These are phyloP conservation scores for Osmozyma mogii DNA, from an alignment of 805 yeast species.

Conservation along the genomic window DNA sequence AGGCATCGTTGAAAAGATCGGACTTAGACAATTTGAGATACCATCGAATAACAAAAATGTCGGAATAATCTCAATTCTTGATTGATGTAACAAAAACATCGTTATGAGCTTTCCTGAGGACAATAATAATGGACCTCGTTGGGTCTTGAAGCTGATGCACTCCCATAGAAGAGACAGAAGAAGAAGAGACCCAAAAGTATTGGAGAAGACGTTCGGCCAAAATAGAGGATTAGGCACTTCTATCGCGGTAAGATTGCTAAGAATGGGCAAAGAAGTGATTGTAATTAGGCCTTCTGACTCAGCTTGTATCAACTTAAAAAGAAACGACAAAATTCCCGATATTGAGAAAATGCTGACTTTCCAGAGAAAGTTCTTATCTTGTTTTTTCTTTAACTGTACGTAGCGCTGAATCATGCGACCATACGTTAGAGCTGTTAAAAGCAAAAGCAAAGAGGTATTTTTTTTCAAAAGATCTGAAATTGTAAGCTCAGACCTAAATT, in stretches of 20 bases:
- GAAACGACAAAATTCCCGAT: constrained; percentile 26
- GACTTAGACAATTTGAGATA: constrained; percentile 16
- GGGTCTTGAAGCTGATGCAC: no score
- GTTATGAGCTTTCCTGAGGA: constrained; percentile 24
- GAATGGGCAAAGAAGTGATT: no score
- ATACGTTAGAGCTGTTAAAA: constrained; percentile 35
- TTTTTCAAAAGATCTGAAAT: constrained; percentile 36
- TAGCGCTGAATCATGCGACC: constrained; percentile 12
- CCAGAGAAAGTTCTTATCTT: constrained; percentile 22
- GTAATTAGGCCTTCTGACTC: no score
- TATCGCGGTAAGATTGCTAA: constrained; percentile 47
- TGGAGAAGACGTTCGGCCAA: constrained; percentile 18
- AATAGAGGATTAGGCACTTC: constrained; percentile 46
- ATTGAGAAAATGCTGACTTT: constrained; percentile 11
- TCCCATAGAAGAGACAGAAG: constrained; percentile 19
- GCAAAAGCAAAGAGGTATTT: constrained; percentile 38
- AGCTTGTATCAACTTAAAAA: constrained; percentile 52
- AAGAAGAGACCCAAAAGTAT: constrained; percentile 18
- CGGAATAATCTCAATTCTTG: constrained; percentile 49
- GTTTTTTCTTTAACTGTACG: no score
- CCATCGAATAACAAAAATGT: constrained; percentile 34
- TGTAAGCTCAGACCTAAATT: constrained; percentile 38
- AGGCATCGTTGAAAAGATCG: constrained; percentile 7
- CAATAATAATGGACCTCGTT: no score
- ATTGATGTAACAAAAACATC: constrained; percentile 45